A percentile compares a stretch with the other conserved stretches of the same genome.
phyloP scores from a whole-genome alignment of 768 basidiomycete species.

The Heimioporus sp. region DNA sequence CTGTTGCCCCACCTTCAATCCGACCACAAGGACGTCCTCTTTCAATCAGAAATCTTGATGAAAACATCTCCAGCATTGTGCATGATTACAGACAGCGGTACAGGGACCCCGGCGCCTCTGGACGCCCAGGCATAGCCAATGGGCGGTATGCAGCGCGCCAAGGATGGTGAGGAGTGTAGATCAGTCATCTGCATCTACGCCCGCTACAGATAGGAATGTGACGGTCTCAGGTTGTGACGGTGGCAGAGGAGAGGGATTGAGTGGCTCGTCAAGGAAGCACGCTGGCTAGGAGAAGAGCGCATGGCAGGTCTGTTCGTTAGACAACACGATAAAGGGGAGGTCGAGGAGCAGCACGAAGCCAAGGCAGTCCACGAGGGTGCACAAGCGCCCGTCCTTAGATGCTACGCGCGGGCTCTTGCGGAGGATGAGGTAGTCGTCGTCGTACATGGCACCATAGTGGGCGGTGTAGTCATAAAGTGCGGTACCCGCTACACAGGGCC shows the following conservation, averaged over 20 bases:
- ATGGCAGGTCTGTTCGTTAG: conserved; percentile 88
- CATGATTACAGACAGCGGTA: too few relatives aligned
- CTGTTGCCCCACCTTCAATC: neutral
- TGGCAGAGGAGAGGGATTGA: conserved; percentile 46
- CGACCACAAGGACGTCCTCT: too few relatives aligned
- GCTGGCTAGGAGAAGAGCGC: conserved; percentile 72
- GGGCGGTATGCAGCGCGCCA: conserved; percentile 45
- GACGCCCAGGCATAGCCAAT: too few relatives aligned
- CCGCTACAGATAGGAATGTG: conserved; percentile 47
- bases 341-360: conserved; percentile 66
- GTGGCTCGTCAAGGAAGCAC: conserved; percentile 84
- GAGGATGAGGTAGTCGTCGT: conserved; percentile 81
- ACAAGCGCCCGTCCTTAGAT: conserved; percentile 35
- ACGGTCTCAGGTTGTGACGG: too few relatives aligned
- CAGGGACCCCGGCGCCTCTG: too few relatives aligned
- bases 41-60: too few relatives aligned
- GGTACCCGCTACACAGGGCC: conserved; percentile 52
- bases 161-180: conserved; percentile 55
- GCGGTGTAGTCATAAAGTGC: conserved; percentile 93
- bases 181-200: conserved; percentile 66
- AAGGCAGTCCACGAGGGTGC: conserved; percentile 31
- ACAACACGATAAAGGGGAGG: conserved; percentile 79
- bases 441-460: conserved; percentile 84
- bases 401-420: conserved; percentile 67
- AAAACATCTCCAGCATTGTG: too few relatives aligned